phyloP scores from a whole-genome alignment of 305 asterid genomes.

The Fraxinus floribunda region DNA sequence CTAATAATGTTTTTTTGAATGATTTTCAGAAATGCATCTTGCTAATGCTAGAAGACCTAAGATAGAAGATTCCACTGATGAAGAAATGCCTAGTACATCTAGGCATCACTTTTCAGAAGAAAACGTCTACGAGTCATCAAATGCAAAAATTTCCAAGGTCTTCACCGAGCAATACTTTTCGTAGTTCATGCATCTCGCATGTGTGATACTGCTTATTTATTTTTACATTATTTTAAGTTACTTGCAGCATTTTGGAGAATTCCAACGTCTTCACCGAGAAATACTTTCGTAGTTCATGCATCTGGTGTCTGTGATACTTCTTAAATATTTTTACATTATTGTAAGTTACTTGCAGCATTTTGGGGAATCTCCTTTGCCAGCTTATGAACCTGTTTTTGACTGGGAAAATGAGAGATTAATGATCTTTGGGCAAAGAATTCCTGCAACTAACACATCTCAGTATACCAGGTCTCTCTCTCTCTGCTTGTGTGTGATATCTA shows the following conservation, averaged over 20 bases:
- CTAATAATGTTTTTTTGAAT: constrained; percentile 27
- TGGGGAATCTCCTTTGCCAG: constrained; percentile 94
- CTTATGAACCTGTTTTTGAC: constrained; percentile 97
- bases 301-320: constrained; percentile 7
- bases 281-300: constrained; percentile 7
- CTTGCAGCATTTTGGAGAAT: constrained; percentile 94
- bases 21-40: constrained; percentile 71
- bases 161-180: constrained; percentile 22
- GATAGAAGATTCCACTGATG: constrained; percentile 64
- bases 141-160: constrained; percentile 53
- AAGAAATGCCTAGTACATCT: constrained; percentile 78
- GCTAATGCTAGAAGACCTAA: constrained; percentile 72
- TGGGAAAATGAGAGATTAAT: constrained; percentile 94
- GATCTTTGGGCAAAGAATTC: constrained; percentile 93
- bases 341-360: constrained; percentile 72
- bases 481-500: constrained; percentile 15
- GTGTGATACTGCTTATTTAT: constrained; percentile 6
- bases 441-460: constrained; percentile 75
- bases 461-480: constrained; percentile 63
- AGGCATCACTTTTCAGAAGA: constrained; percentile 59
- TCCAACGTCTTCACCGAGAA: constrained; percentile 44
- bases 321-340: constrained; percentile 18
- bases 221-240: constrained; percentile 21
- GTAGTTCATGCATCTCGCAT: constrained; percentile 9
- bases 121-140: constrained; percentile 46